phyloP scores from a whole-genome alignment of 139 green algal genomes.

The Deuterostichococcus epilithicus region DNA sequence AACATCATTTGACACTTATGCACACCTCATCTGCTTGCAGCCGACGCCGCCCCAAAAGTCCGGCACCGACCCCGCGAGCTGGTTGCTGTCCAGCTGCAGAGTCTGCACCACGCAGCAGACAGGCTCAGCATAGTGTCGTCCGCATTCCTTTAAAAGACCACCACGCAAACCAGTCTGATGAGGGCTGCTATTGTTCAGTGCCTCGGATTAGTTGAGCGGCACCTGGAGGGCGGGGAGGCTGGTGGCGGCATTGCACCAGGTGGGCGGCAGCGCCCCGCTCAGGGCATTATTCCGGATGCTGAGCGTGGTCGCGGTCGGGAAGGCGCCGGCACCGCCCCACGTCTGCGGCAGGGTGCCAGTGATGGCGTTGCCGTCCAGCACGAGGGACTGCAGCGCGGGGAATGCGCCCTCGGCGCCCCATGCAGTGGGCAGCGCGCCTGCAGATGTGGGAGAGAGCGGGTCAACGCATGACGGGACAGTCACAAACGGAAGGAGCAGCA shows the following conservation, averaged over 20 bases:
- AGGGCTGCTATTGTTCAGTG: too few species aligned
- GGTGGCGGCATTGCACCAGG: neutral
- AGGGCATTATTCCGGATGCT: neutral
- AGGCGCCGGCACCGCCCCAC: neutral
- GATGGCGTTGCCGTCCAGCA: neutral
- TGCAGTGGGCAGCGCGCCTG: neutral
- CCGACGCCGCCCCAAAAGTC: neutral
- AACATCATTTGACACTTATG: neutral
- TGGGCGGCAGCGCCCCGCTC: neutral
- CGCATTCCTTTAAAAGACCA: too few species aligned
- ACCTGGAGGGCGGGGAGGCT: neutral
- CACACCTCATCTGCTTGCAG: neutral
- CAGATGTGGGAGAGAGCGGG: neutral
- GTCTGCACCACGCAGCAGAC: neutral
- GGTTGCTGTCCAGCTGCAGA: neutral
- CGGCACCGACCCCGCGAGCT: neutral
- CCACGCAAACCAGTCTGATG: too few species aligned
- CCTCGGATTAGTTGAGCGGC: too few species aligned
- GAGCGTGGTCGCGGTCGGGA: neutral
- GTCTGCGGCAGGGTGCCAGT: neutral
- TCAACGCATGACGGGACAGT: neutral
- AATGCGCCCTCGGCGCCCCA: neutral
- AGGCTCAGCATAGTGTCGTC: too few species aligned
- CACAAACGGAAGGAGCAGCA: too few species aligned
- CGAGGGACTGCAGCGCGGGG: neutral